These are phyloP conservation scores for Phylloboletellus chloephorus DNA, from an alignment of 1,284 basidiomycete genomes.

Conservation along the genomic window DNA sequence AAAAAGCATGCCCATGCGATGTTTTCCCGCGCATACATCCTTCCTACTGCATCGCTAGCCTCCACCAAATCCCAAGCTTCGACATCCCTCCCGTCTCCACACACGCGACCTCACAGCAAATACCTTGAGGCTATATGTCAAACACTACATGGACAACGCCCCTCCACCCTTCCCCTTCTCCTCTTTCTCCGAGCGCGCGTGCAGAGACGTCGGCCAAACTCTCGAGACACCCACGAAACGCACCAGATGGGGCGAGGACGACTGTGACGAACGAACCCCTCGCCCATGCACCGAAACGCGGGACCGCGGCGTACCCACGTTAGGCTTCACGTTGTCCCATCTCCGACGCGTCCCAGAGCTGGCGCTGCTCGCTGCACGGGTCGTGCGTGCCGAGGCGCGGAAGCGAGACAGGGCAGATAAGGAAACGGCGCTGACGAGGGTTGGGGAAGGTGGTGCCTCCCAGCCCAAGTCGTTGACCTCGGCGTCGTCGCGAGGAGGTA, in stretches of 20 bases:
- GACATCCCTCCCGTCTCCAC: constrained; percentile 63
- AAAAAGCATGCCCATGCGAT: not conserved
- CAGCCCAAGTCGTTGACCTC: constrained; percentile 2
- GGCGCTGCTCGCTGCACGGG: constrained; percentile 51
- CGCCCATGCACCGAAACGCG: not conserved
- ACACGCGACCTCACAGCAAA: constrained; percentile 59
- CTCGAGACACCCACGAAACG: constrained; percentile 25
- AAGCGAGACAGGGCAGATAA: constrained; percentile 45
- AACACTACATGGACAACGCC: constrained; percentile 66
- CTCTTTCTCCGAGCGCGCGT: constrained; percentile 5
- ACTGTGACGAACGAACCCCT: constrained; percentile 4
- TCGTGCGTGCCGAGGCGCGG: constrained; percentile 54
- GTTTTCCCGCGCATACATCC: not conserved
- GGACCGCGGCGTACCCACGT: constrained; percentile 15
- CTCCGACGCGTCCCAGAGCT: constrained; percentile 70
- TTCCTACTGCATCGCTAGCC: constrained; percentile 3
- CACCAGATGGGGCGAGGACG: not conserved
- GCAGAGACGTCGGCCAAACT: not conserved
- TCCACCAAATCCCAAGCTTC: constrained; percentile 39
- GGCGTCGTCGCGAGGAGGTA: not conserved
- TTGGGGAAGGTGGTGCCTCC: not conserved
- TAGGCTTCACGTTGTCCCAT: constrained; percentile 65
- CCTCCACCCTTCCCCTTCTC: constrained; percentile 11
- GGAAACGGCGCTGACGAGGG: constrained; percentile 9
- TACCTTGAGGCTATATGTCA: constrained; percentile 68